Percentiles rank a stretch among this genome's conserved stretches.
Evolutionary conservation across 2,329 filamentous ascomycete genomes (phyloP).

Genomic region (Verticillium dahliae): DNA sequence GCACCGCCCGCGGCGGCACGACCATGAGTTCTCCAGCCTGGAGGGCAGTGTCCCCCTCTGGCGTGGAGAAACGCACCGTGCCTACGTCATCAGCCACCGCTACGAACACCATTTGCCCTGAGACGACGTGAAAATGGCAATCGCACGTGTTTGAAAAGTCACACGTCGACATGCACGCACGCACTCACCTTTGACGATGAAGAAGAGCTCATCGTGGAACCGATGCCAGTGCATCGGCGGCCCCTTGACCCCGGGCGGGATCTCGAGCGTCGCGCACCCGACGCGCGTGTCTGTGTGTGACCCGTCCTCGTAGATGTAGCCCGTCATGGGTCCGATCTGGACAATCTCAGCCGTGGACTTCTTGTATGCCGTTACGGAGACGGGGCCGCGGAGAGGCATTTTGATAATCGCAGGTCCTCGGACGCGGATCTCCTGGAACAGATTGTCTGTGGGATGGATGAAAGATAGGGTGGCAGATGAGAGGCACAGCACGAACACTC

Average conservation of each 20-base stretch:
- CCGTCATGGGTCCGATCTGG: conserved; percentile 22
- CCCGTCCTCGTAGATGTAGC: conserved; percentile 27
- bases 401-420: not conserved
- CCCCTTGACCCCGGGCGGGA: conserved; percentile 22
- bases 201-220: conserved; percentile 28
- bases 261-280: conserved; percentile 21
- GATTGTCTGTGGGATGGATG: too few relatives aligned
- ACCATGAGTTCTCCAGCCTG: conserved; percentile 25
- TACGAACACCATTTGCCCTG: not conserved
- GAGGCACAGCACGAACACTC: too few relatives aligned
- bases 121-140: too few relatives aligned
- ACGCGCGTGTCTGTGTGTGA: conserved; percentile 25
- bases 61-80: conserved; percentile 22
- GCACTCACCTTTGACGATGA: conserved; percentile 16
- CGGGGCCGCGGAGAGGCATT: conserved; percentile 25
- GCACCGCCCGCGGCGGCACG: conserved; percentile 26
- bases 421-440: too few relatives aligned
- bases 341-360: conserved; percentile 22
- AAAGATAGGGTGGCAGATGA: too few relatives aligned
- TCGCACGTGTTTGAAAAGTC: too few relatives aligned
- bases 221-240: conserved; percentile 31
- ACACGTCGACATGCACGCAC: too few relatives aligned
- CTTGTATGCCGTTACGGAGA: conserved; percentile 20
- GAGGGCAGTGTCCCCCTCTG: conserved; percentile 22
- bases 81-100: conserved; percentile 11